phyloP scores from a whole-genome alignment of 129 eudicot species.

The Deinandra increscens region DNA sequence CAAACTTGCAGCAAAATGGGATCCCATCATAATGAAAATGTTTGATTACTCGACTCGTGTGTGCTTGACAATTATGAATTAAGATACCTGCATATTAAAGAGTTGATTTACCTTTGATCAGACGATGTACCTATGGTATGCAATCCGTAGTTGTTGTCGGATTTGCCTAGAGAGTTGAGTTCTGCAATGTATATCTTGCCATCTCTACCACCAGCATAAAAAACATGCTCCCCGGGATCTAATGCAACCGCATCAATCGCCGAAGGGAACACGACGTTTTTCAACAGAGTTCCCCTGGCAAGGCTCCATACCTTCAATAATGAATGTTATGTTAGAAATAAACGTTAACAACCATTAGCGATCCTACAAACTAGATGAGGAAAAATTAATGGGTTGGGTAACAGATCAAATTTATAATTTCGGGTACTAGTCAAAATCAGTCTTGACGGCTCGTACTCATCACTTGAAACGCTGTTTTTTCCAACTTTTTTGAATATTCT shows the following conservation, averaged over 20 bases:
- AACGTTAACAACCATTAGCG: slow-evolving; percentile 14
- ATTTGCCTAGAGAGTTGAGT: slow-evolving; percentile 50
- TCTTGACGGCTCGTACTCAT: too few relatives aligned
- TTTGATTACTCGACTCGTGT: slow-evolving; percentile 2
- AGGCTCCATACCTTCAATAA: slow-evolving; percentile 73
- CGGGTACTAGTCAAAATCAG: neutral
- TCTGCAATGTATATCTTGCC: slow-evolving; percentile 82
- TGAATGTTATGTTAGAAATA: slow-evolving; percentile 9
- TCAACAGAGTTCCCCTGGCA: slow-evolving; percentile 55
- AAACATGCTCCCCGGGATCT: slow-evolving; percentile 75
- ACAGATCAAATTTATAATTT: neutral
- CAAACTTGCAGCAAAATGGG: neutral
- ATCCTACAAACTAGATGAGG: neutral
- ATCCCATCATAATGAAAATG: neutral
- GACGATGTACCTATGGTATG: slow-evolving; percentile 73
- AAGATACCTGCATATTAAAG: neutral
- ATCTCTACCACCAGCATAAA: slow-evolving; percentile 90
- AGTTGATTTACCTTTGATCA: slow-evolving; percentile 55
- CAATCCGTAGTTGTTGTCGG: slow-evolving; percentile 48
- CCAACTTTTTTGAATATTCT: neutral
- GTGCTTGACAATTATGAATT: neutral
- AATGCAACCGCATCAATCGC: slow-evolving; percentile 74
- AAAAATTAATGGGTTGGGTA: neutral
- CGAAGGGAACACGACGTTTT: slow-evolving; percentile 71
- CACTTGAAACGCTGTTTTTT: neutral